phyloP scores from a whole-genome alignment of 768 basidiomycete genomes.

The Glaciozyma antarctica region DNA sequence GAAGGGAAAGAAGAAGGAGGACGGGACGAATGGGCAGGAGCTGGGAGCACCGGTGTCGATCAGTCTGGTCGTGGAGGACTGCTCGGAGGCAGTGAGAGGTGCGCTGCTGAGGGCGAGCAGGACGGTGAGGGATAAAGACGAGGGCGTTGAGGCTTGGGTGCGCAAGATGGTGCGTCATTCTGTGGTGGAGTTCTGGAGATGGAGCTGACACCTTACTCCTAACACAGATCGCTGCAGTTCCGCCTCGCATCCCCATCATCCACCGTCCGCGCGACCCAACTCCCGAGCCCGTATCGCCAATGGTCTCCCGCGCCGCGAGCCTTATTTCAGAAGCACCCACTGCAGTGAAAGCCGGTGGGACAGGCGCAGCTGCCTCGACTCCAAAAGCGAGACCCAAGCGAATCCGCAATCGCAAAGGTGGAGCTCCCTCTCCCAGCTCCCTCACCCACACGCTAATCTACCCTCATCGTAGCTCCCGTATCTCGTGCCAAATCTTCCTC shows the following conservation, averaged over 20 bases:
- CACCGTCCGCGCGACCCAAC: background rate
- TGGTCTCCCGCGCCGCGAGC: background rate
- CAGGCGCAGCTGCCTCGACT: background rate
- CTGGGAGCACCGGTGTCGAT: conserved; percentile 16
- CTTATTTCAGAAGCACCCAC: background rate
- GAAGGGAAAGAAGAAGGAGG: conserved; percentile 4
- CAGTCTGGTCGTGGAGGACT: conserved; percentile 17
- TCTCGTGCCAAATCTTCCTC: too few species aligned
- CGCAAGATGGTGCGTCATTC: conserved; percentile 12
- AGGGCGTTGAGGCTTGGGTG: conserved; percentile 16
- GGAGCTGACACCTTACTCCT: background rate
- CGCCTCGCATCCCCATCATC: conserved; percentile 9
- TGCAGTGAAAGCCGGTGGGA: background rate
- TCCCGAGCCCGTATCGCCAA: background rate
- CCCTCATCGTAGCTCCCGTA: too few species aligned
- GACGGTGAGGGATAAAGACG: conserved; percentile 5
- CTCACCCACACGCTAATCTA: too few species aligned
- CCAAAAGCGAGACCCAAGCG: background rate
- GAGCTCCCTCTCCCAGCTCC: too few species aligned
- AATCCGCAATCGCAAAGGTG: too few species aligned
- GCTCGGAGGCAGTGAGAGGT: conserved; percentile 1
- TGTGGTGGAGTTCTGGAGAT: background rate
- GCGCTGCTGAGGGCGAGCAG: conserved; percentile 13
- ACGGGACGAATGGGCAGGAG: background rate
- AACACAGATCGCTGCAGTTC: conserved; percentile 17